These are phyloP conservation scores for Arctium lappa DNA, from an alignment of 129 eudicot genomes.

Conservation along the genomic window DNA sequence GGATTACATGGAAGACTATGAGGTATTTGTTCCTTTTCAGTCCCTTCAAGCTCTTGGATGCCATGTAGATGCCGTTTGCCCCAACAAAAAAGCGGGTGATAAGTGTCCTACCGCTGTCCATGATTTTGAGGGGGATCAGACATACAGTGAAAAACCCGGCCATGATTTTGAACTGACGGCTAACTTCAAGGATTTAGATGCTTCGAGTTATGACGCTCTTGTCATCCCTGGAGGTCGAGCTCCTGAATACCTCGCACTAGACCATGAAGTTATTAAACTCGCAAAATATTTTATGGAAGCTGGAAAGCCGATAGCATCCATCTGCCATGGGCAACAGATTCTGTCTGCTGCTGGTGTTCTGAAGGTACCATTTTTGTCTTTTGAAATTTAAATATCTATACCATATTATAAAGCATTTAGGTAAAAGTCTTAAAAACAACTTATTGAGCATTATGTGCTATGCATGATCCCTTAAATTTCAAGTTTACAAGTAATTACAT, in stretches of 20 bases:
- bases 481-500: not conserved
- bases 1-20: conserved; percentile 99
- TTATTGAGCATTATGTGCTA: not conserved
- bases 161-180: conserved; percentile 73
- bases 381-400: not conserved
- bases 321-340: conserved; percentile 96
- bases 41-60: conserved; percentile 84
- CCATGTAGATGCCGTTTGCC: conserved; percentile 89
- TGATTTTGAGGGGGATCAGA: conserved; percentile 97
- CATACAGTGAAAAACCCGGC: conserved; percentile 91
- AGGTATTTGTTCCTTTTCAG: conserved; percentile 84
- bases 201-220: conserved; percentile 80
- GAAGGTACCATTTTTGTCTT: conserved; percentile 48
- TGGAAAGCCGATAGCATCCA: conserved; percentile 90
- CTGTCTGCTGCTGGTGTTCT: conserved; percentile 93
- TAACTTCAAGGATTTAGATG: conserved; percentile 52
- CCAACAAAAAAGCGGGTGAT: conserved; percentile 71
- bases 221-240: conserved; percentile 99
- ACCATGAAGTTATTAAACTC: conserved; percentile 57
- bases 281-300: conserved; percentile 78
- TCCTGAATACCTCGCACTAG: conserved; percentile 81
- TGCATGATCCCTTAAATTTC: not conserved
- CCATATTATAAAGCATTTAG: not conserved
- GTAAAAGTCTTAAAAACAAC: not conserved
- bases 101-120: conserved; percentile 84